phyloP scores from a whole-genome alignment of 2,329 filamentous ascomycete genomes.

The Blastomyces gilchristii region DNA sequence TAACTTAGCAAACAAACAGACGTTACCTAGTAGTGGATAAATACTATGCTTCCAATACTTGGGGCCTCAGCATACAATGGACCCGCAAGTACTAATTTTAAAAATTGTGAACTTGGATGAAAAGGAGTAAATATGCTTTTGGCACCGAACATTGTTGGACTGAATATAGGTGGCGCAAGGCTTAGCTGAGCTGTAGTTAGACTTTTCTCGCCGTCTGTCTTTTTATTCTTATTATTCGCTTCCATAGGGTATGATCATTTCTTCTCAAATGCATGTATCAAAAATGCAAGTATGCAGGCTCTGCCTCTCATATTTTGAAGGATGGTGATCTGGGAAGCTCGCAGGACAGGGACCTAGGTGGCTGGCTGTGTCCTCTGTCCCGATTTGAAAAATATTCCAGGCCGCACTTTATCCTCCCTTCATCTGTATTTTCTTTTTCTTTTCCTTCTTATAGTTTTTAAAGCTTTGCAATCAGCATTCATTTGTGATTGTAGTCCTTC shows the following conservation, averaged over 20 bases:
- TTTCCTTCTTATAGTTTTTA: neutral
- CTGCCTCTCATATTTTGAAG: neutral
- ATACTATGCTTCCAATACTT: neutral
- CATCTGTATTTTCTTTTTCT: too few relatives aligned
- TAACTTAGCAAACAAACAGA: too few relatives aligned
- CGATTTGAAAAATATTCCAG: neutral
- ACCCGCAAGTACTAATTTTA: neutral
- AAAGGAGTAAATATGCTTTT: neutral
- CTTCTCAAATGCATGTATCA: neutral
- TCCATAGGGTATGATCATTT: neutral
- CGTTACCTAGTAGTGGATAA: neutral
- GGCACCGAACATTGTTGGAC: neutral
- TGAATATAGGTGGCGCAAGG: neutral
- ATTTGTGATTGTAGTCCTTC: neutral
- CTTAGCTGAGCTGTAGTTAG: conserved; percentile 1
- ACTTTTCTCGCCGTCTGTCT: neutral
- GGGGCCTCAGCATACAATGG: neutral
- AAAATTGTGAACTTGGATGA: neutral
- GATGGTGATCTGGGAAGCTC: neutral
- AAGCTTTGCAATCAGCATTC: neutral
- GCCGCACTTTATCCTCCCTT: neutral
- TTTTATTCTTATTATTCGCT: neutral
- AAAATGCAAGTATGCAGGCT: neutral
- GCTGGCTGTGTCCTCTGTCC: neutral
- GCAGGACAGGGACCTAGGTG: neutral